Base-by-base conservation (phyloP, 352 stramenopile genomes). In the Phytophthora multivora region DNA sequence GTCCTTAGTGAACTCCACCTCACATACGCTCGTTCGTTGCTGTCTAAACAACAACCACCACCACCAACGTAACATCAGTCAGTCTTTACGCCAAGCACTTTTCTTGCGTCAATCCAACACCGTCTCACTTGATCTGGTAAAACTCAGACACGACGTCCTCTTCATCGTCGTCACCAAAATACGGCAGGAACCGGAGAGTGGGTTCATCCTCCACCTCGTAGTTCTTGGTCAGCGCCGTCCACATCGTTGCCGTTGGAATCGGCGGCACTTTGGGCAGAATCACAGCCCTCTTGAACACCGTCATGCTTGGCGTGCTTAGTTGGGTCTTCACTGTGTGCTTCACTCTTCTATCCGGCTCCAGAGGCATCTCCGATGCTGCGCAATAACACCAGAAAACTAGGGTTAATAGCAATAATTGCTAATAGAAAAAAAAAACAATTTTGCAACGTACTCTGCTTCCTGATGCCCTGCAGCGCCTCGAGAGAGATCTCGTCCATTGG, bases 141-240 rank as follows among this genome's bases (percentile, higher is more conserved):
- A 89, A 90, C 70, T 91, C 80, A 1, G 82, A 88, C 52, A 94
- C 76, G 30, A 91, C 79, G 59, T 92, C 90, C 16, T 95, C 83
- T 15, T 87, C 76, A 53, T 97, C 90, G 57, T 97, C 89, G 43
- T 90, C 80, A 6, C 79, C 80, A 71, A 89, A 89, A 61, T 89
- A 89, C 35, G 80, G 81, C 42, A 88, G 51, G 59, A 73, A 85
- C 51, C 84, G 82, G 49, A 91, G 79, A 50, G 91, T 70, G 15
- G 81, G 81, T 62, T 98, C 82, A 67, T 98, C 93, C 36, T 96
- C 87, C 13, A 91, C 83, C 25, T 84, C 69, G 63, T 90, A 94
- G 51, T 94, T 95, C 38, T 89, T 93, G 18, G 77, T 81, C 25
- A 97, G 61, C 8, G 79, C 80, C 30, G 84, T 93, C 84, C 84